Percentiles rank a stretch among this genome's conserved stretches.
phyloP scores from a whole-genome alignment of 139 green algal genomes.

The Trebouxia sp. region DNA sequence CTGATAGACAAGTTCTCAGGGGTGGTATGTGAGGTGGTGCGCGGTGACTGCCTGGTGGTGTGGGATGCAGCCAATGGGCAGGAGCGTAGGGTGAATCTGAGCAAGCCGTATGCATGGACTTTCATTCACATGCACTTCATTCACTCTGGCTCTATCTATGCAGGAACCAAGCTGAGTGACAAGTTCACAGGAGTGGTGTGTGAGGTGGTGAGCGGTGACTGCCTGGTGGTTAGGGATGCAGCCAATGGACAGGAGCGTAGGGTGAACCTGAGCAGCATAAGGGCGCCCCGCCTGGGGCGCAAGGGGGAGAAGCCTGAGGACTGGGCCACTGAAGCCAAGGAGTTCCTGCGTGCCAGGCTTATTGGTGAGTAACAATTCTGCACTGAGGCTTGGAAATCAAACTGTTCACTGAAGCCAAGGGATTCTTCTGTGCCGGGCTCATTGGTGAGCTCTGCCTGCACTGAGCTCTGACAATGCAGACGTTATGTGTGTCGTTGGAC shows the following conservation, averaged over 20 bases:
- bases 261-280: constrained; percentile 84
- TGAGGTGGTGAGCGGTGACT: constrained; percentile 89
- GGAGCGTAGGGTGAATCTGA: too few species aligned
- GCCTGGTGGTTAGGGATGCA: constrained; percentile 79
- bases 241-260: constrained; percentile 49
- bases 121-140: too few species aligned
- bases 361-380: constrained; percentile 42
- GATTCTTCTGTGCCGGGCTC: too few species aligned
- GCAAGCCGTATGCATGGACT: too few species aligned
- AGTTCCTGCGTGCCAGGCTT: constrained; percentile 81
- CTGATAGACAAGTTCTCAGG: constrained; percentile 70
- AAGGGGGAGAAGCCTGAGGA: constrained; percentile 70
- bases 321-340: constrained; percentile 85
- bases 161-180: constrained; percentile 76
- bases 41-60: constrained; percentile 87
- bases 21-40: constrained; percentile 82
- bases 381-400: too few species aligned
- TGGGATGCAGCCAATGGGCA: constrained; percentile 57
- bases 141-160: not conserved
- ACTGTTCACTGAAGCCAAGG: too few species aligned
- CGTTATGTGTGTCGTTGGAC: too few species aligned
- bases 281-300: constrained; percentile 74
- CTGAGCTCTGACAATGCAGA: too few species aligned
- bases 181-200: constrained; percentile 75
- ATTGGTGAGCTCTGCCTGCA: too few species aligned